These are phyloP conservation scores for Ascochyta pisi DNA, from an alignment of 2,329 filamentous ascomycete genomes.

Conservation along the genomic window DNA sequence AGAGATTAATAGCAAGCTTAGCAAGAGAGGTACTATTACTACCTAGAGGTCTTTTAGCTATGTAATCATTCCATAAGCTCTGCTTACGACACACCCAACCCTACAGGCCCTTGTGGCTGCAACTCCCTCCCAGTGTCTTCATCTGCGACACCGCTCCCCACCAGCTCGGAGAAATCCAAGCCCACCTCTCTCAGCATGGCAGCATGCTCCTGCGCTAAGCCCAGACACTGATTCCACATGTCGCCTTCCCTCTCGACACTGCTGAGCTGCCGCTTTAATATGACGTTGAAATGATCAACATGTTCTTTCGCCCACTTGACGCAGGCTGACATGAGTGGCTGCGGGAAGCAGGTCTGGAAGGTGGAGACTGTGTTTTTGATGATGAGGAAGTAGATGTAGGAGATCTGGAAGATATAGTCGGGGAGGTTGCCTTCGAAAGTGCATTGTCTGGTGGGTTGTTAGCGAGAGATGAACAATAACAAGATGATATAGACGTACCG, in stretches of 20 bases:
- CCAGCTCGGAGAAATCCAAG: constrained; percentile 84
- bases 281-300: constrained; percentile 86
- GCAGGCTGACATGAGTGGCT: constrained; percentile 87
- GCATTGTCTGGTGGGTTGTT: constrained; percentile 71
- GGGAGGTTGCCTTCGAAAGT: constrained; percentile 94
- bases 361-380: constrained; percentile 92
- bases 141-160: constrained; percentile 58
- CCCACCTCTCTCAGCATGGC: constrained; percentile 82
- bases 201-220: constrained; percentile 80
- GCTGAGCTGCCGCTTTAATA: constrained; percentile 83
- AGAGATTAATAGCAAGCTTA: no score
- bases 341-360: constrained; percentile 80
- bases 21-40: no score
- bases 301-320: constrained; percentile 99
- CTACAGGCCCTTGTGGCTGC: constrained; percentile 24
- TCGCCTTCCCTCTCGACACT: constrained; percentile 78
- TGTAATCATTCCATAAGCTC: background rate
- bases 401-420: constrained; percentile 92
- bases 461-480: constrained; percentile 18
- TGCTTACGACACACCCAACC: constrained; percentile 34
- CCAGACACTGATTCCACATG: constrained; percentile 83
- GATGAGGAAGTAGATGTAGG: constrained; percentile 93
- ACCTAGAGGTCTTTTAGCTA: no score
- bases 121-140: constrained; percentile 3
- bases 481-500: constrained; percentile 61